Conservation (phyloP, 169 alveolate genomes). For the Plasmodium fragile region DNA sequence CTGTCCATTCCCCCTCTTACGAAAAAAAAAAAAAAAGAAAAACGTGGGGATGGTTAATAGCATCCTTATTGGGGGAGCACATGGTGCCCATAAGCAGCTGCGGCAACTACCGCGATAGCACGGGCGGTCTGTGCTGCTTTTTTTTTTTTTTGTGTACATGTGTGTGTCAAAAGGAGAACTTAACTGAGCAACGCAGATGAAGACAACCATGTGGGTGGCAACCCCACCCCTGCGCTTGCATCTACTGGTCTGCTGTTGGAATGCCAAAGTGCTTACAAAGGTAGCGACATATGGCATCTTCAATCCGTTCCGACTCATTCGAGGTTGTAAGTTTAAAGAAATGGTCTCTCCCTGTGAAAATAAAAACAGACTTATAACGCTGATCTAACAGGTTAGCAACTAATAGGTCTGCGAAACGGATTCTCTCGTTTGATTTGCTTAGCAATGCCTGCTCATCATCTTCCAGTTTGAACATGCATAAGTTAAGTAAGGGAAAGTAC, state of each 20-base stretch:
- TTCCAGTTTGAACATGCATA: conserved; percentile 56
- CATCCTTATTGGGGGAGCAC: neutral
- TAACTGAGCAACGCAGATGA: neutral
- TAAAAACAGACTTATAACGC: conserved; percentile 20
- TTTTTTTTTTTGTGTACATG: too few species aligned
- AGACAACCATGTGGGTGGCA: neutral
- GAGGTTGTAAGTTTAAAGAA: neutral
- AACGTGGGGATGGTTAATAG: neutral
- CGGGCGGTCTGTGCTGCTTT: neutral
- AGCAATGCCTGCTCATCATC: conserved; percentile 4
- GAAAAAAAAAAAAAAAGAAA: neutral
- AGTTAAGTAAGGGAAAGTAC: conserved; percentile 17
- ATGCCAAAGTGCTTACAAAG: conserved; percentile 11
- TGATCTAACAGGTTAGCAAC: conserved; percentile 18
- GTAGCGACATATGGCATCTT: conserved; percentile 16
- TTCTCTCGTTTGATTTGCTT: conserved; percentile 19
- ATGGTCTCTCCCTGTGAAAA: conserved; percentile 7
- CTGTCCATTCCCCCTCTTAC: neutral
- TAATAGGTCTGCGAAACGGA: conserved; percentile 30
- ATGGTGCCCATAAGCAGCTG: neutral
- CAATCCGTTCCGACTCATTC: conserved; percentile 1
- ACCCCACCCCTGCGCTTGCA: neutral
- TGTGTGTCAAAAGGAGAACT: neutral
- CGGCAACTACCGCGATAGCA: neutral
- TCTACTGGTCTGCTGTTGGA: neutral